phyloP scores from a whole-genome alignment of 139 green algal genomes.

The Micromonas pusilla region DNA sequence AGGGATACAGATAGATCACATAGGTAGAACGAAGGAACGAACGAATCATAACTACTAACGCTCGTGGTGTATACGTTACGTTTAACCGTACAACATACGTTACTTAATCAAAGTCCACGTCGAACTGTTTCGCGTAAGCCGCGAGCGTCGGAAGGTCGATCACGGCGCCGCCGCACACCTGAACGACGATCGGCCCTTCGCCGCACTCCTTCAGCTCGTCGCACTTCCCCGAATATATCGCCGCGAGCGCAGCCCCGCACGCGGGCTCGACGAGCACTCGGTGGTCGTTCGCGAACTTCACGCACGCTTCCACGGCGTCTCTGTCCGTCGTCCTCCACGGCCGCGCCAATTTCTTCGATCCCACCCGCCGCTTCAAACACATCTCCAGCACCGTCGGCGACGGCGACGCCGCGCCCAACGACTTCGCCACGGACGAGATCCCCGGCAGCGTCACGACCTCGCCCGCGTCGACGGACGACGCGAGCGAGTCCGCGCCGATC shows the following conservation, averaged over 20 bases:
- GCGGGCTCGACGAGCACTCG: conserved; percentile 35
- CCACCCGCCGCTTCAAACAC: too few species aligned
- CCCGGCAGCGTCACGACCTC: conserved; percentile 14
- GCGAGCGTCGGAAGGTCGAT: not conserved
- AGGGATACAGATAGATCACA: too few species aligned
- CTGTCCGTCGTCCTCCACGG: not conserved
- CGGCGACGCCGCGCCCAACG: conserved; percentile 24
- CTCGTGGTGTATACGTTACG: too few species aligned
- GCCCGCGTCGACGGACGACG: conserved; percentile 15
- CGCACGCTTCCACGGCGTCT: conserved; percentile 1
- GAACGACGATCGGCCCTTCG: conserved; percentile 29
- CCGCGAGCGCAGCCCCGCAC: conserved; percentile 35
- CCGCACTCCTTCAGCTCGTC: not conserved
- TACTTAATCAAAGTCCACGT: too few species aligned
- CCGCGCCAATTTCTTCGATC: not conserved
- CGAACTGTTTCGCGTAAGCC: not conserved
- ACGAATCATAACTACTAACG: too few species aligned
- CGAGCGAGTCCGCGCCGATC: conserved; percentile 32
- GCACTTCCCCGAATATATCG: conserved; percentile 8
- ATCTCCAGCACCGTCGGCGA: not conserved
- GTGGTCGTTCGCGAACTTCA: conserved; percentile 21
- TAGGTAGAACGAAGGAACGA: too few species aligned
- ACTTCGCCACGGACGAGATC: conserved; percentile 39
- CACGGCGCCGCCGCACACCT: conserved; percentile 34
- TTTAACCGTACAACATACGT: too few species aligned